Conservation (phyloP, 139 green algal species). For the Chara braunii region DNA sequence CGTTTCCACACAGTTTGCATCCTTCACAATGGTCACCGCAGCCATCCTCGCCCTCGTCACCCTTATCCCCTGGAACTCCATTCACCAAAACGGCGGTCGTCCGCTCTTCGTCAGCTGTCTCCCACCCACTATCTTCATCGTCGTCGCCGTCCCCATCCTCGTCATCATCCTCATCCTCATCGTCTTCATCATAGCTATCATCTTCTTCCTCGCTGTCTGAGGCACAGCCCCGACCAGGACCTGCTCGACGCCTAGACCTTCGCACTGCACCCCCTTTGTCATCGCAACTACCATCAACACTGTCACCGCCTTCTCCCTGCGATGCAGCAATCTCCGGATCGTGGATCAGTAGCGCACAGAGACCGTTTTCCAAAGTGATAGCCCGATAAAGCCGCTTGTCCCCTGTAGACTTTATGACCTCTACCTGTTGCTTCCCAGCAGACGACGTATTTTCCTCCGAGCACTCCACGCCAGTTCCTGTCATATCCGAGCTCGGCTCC, state of each 20-base stretch:
- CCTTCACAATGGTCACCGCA: constrained; percentile 15
- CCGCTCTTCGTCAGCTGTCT: neutral
- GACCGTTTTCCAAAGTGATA: constrained; percentile 63
- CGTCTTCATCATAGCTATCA: constrained; percentile 48
- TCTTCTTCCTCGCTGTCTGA: neutral
- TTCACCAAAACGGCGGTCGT: neutral
- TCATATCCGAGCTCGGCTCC: too few species aligned
- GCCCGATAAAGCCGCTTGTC: constrained; percentile 63
- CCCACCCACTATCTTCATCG: neutral
- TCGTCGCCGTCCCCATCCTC: constrained; percentile 21
- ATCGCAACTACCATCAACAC: constrained; percentile 41
- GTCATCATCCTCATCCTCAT: constrained; percentile 37
- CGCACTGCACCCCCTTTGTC: constrained; percentile 22
- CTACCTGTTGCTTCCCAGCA: too few species aligned
- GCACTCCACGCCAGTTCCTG: too few species aligned
- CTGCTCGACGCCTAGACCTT: too few species aligned
- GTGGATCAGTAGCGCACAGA: constrained; percentile 72
- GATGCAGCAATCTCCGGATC: constrained; percentile 68
- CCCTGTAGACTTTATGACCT: constrained; percentile 45
- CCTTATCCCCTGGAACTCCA: constrained; percentile 20
- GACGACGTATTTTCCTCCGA: too few species aligned
- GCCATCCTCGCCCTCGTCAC: constrained; percentile 24
- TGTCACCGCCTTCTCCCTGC: constrained; percentile 35
- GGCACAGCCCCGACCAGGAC: too few species aligned
- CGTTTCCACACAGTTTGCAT: constrained; percentile 5